A percentile compares a stretch with the other conserved stretches of the same genome.
Evolutionary conservation across 1,139 yeast species (phyloP).

Genomic region (Saccharomyces hybrid): DNA sequence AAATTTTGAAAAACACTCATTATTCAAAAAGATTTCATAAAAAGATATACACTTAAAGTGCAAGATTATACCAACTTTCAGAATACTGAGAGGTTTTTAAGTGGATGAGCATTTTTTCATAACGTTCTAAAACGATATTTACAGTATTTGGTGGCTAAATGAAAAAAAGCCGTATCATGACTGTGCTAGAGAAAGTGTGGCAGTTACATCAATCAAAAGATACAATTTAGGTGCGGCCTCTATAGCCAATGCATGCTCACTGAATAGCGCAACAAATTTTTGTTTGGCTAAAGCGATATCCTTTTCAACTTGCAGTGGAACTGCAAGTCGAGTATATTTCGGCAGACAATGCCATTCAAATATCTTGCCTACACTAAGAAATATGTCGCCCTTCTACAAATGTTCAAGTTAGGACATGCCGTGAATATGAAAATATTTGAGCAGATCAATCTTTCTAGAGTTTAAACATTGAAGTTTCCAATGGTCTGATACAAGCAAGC

Average conservation of each 20-base stretch:
- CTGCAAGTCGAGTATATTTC: background rate
- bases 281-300: background rate
- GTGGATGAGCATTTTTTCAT: too few species aligned
- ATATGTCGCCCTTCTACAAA: background rate
- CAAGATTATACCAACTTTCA: background rate
- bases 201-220: too few species aligned
- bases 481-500: background rate
- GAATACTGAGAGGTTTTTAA: too few species aligned
- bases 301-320: background rate
- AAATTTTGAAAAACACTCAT: background rate
- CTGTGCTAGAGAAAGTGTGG: too few species aligned
- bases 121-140: too few species aligned
- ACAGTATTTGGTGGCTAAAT: too few species aligned
- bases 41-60: too few species aligned
- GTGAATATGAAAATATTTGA: background rate
- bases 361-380: background rate
- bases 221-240: too few species aligned
- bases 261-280: background rate
- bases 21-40: background rate
- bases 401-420: background rate
- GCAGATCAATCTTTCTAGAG: background rate
- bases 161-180: too few species aligned
- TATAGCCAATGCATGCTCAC: background rate
- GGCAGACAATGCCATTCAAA: background rate
- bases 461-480: background rate